phyloP scores from a whole-genome alignment of 2,329 filamentous ascomycete genomes.

The Penicillium sp. region DNA sequence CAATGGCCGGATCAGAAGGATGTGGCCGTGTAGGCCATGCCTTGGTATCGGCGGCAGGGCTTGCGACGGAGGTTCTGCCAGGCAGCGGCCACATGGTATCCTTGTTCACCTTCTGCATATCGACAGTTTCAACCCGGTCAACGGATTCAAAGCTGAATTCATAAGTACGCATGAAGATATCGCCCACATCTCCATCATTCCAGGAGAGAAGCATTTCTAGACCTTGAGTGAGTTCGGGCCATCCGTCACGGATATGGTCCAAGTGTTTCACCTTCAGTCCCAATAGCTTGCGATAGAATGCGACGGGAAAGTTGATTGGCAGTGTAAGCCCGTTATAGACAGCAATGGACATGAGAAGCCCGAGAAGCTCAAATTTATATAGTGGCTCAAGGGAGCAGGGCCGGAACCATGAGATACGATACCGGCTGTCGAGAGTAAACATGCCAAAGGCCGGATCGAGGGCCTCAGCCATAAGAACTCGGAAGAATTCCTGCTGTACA shows the following conservation, averaged over 20 bases:
- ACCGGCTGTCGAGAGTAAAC: constrained; percentile 78
- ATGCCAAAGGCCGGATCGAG: constrained; percentile 75
- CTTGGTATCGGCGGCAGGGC: constrained; percentile 14
- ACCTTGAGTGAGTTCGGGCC: constrained; percentile 79
- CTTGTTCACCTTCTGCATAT: constrained; percentile 54
- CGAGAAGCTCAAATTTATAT: constrained; percentile 90
- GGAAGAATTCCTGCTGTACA: constrained; percentile 96
- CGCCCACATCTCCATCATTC: constrained; percentile 79
- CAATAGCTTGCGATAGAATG: constrained; percentile 80
- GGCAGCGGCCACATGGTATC: constrained; percentile 41
- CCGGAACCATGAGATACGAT: constrained; percentile 84
- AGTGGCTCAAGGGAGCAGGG: constrained; percentile 79
- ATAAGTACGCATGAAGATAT: constrained; percentile 82
- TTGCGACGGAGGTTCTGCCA: constrained; percentile 2
- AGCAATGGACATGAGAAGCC: constrained; percentile 84
- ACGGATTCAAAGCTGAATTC: constrained; percentile 74
- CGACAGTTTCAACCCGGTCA: constrained; percentile 57
- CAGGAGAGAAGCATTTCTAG: constrained; percentile 75
- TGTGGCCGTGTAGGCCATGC: constrained; percentile 30
- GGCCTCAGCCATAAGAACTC: constrained; percentile 77
- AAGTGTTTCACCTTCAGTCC: constrained; percentile 70
- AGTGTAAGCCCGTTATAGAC: constrained; percentile 92
- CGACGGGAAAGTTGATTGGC: constrained; percentile 84
- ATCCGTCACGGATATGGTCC: constrained; percentile 81
- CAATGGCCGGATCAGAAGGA: constrained; percentile 19